Evolutionary conservation across 768 basidiomycete species (phyloP), one percentile per base, ranked within the genome.

Genomic region (Cystoderma amianthinum): DNA sequence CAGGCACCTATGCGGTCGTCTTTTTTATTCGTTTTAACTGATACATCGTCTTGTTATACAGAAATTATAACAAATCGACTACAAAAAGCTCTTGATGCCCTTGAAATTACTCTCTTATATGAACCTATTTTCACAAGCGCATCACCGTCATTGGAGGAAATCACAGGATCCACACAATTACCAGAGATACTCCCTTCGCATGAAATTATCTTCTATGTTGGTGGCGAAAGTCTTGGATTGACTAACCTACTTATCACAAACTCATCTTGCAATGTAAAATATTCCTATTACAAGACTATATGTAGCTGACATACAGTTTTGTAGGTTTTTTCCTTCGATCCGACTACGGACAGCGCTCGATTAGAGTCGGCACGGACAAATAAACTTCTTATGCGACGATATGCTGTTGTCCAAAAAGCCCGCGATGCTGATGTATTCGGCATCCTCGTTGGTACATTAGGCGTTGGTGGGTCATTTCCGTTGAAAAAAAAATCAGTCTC

Each of bases 391-490:
- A 94, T 94, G 85, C 78, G 89, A 0, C 80, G 96, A 11, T 96
- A 97, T 46, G 86, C 82, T 2, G 67, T 76, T 1, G 76, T 98
- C 3, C 93, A 95, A 56, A 82, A 80, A 50, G 92, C 95, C 2
- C 75, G 89, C 33, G 86, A 93, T 48, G 85, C 93, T 0, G 93
- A 97, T 50, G 88, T 97, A 0, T 89, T 96, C 48, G 96, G 94
- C 1, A 92, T 98, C 34, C 78, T 98, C 3, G 86, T 98, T 2
- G 94, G 93, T 9, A 96, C 94, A 1, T 74, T 98, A 11, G 93
- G 94, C 33, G 85, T 96, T 21, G 78, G 87, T 89, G 38, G 44
- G 22, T 35, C 23, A 37, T 21, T 10, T 40, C 3, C 28, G 21
- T 22, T 37, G 38, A 32, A 6, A 15, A 13, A 9, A 32, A 5